Base-by-base conservation (phyloP, 345 rosid genomes). In the Populus tremula region DNA sequence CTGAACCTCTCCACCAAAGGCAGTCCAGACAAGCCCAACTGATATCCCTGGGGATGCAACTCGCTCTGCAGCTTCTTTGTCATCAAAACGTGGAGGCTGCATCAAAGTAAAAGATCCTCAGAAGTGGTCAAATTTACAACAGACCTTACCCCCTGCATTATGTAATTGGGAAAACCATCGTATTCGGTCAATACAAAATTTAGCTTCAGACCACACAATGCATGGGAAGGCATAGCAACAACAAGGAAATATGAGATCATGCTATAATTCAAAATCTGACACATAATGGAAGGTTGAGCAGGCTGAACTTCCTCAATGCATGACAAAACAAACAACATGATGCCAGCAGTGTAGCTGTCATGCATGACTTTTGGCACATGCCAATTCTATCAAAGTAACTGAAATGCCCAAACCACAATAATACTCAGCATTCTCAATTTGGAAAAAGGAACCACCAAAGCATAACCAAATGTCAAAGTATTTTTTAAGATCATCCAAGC, bases 1-100 rank as follows among this genome's bases (percentile, higher is more conserved):
- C 83, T 96, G 99, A 56, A 93, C 99, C 87, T 96, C 99, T 73
- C 99, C 99, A 71, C 99, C 99, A 85, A 96, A 89, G 78, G 89
- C 79, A 81, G 99, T 96, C 99, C 99, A 96, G 43, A 96, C 99
- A 71, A 96, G 97, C 77, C 99, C 99, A 71, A 96, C 97, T 4
- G 97, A 92, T 75, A 89, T 89, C 47, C 99, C 99, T 36, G 99
- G 98, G 83, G 87, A 78, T 38, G 94, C 94, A 79, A 96, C 97
- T n/a, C 99, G 90, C 59, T 96, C 97, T 74, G 94, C 97, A 71
- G 97, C 93, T 90, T 96, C 98, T 74, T 68, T 89, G 76, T 96
- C 98, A 87, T 93, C 97, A 84, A 85, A 96, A 78, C 85, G 87
- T 69, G 99, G 99, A 79, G 99, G 98, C 99, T 96, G 92, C 88